Percentiles rank a stretch among this genome's conserved stretches.
phyloP scores from a whole-genome alignment of 306 rosid genomes.

The Carpinus viminea region DNA sequence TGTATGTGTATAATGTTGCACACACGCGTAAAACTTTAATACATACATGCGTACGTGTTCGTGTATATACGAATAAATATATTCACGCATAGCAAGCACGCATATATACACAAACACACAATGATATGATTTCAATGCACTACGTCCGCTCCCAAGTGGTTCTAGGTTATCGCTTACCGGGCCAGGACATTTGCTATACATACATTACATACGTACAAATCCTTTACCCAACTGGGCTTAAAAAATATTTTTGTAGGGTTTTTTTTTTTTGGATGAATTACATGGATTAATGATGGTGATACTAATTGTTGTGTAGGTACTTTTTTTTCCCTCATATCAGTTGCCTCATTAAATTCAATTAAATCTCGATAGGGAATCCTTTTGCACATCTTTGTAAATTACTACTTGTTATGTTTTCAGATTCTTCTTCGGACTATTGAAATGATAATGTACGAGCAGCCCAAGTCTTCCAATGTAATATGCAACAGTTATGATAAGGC shows the following conservation, averaged over 20 bases:
- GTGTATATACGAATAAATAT: no score
- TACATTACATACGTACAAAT: no score
- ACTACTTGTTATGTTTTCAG: constrained; percentile 40
- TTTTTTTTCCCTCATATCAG: neutral
- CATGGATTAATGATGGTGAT: neutral
- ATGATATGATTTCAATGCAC: no score
- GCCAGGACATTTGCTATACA: no score
- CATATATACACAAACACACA: no score
- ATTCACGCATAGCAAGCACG: no score
- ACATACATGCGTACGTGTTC: no score
- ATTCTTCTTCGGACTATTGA: constrained; percentile 57
- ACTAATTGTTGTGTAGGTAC: neutral
- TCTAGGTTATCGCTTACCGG: no score
- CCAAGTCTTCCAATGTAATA: constrained; percentile 48
- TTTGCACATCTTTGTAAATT: neutral
- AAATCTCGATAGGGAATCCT: constrained; percentile 1
- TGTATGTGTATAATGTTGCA: no score
- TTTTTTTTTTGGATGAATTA: neutral
- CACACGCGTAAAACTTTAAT: no score
- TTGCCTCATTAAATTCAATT: neutral
- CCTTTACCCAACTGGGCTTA: neutral
- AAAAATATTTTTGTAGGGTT: neutral
- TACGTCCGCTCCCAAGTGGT: no score
- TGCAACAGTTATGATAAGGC: constrained; percentile 56
- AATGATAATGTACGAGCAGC: constrained; percentile 23